These are phyloP conservation scores for Flaveria linearis DNA, from an alignment of 129 eudicot genomes.

Conservation along the genomic window DNA sequence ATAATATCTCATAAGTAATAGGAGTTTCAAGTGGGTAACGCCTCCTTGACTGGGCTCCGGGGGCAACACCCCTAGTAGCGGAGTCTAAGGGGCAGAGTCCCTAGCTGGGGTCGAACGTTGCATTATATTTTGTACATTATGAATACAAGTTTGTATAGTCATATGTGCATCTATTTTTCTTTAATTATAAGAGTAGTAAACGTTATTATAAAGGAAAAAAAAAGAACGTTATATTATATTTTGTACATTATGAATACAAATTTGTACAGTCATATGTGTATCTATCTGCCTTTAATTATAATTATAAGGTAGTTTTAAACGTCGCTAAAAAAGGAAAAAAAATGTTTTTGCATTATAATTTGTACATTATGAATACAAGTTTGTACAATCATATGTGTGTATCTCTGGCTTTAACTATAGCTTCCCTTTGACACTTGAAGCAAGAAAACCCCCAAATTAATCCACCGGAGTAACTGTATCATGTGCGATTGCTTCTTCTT, in stretches of 20 bases:
- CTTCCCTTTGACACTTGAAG: slow-evolving; percentile 19
- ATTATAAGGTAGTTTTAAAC: too few species aligned
- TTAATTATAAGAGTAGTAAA: not conserved
- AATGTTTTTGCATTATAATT: not conserved
- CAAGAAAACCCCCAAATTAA: slow-evolving; percentile 31
- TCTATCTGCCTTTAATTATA: not conserved
- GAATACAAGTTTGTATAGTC: not conserved
- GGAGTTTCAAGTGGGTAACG: too few species aligned
- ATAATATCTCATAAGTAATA: too few species aligned
- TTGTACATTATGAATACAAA: not conserved
- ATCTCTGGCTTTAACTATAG: not conserved
- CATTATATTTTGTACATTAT: not conserved
- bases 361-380: not conserved
- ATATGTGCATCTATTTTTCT: not conserved
- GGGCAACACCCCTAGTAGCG: too few species aligned
- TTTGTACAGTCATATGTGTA: slow-evolving; percentile 12
- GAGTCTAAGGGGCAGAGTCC: too few species aligned
- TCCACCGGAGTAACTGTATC: not conserved
- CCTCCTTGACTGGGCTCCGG: too few species aligned
- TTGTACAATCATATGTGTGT: slow-evolving; percentile 14
- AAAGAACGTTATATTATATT: not conserved
- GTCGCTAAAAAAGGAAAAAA: too few species aligned
- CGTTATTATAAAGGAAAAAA: too few species aligned
- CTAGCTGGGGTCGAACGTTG: not conserved
- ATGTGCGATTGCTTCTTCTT: slow-evolving; percentile 34